phyloP scores from a whole-genome alignment of 805 yeast genomes.

The Brettanomyces sp. region DNA sequence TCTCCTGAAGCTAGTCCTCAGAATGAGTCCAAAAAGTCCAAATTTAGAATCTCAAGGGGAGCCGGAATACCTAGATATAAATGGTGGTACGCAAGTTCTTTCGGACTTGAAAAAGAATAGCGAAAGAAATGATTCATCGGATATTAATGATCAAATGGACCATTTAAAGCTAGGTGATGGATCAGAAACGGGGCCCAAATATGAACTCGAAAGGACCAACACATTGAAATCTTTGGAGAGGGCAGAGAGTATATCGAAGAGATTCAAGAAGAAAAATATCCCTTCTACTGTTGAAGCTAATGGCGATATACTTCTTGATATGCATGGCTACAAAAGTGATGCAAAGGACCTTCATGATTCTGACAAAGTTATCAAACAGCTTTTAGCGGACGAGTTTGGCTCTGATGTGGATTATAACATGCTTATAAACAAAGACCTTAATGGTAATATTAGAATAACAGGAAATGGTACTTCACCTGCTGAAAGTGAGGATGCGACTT shows the following conservation, averaged over 20 bases:
- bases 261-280: constrained; percentile 61
- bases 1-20: constrained; percentile 44
- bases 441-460: constrained; percentile 57
- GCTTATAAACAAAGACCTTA: constrained; percentile 46
- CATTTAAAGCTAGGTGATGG: neutral
- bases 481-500: constrained; percentile 5
- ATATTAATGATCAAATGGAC: neutral
- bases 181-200: neutral
- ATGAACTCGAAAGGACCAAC: constrained; percentile 6
- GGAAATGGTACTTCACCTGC: constrained; percentile 10
- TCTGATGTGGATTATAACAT: constrained; percentile 35
- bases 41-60: constrained; percentile 25
- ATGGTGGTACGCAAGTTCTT: constrained; percentile 19
- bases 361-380: constrained; percentile 63
- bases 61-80: constrained; percentile 43
- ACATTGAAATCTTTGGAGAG: constrained; percentile 31
- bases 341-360: constrained; percentile 67
- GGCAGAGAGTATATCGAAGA: constrained; percentile 55
- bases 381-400: constrained; percentile 71
- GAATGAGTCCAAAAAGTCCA: neutral
- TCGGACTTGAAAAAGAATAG: neutral
- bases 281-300: constrained; percentile 82
- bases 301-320: constrained; percentile 85
- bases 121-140: neutral
- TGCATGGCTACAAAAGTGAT: constrained; percentile 92